phyloP scores from a whole-genome alignment of 164 flowering plant genomes.

The Berberis vulgaris region DNA sequence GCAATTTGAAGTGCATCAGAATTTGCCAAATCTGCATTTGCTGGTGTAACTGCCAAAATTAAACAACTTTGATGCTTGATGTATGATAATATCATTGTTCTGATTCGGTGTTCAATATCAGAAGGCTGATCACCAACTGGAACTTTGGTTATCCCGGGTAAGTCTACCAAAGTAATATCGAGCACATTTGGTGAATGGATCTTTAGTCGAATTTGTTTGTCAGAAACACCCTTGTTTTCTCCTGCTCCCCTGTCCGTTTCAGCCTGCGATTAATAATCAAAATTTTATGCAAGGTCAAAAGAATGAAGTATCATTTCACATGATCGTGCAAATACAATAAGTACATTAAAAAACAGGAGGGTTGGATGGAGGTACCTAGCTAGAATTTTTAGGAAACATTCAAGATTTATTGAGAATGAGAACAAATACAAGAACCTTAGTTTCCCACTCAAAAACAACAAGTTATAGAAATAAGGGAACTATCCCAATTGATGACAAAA shows the following conservation, averaged over 20 bases:
- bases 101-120: constrained; percentile 31
- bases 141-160: constrained; percentile 37
- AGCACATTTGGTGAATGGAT: constrained; percentile 34
- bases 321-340: not conserved
- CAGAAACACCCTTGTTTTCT: constrained; percentile 34
- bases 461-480: no score
- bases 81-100: constrained; percentile 36
- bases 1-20: constrained; percentile 42
- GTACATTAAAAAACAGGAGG: no score
- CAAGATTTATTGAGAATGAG: no score
- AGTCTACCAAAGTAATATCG: constrained; percentile 34
- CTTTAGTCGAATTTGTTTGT: constrained; percentile 33
- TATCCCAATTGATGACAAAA: no score
- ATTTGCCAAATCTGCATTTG: constrained; percentile 33
- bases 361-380: no score
- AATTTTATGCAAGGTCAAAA: not conserved
- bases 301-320: not conserved
- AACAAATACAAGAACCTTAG: no score
- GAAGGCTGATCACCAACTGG: constrained; percentile 37
- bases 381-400: no score
- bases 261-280: constrained; percentile 18
- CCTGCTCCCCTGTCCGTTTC: constrained; percentile 34
- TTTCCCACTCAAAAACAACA: no score
- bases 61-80: constrained; percentile 33
- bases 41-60: constrained; percentile 35